phyloP scores from a whole-genome alignment of 1,139 yeast species.

The Hansenula sp. region DNA sequence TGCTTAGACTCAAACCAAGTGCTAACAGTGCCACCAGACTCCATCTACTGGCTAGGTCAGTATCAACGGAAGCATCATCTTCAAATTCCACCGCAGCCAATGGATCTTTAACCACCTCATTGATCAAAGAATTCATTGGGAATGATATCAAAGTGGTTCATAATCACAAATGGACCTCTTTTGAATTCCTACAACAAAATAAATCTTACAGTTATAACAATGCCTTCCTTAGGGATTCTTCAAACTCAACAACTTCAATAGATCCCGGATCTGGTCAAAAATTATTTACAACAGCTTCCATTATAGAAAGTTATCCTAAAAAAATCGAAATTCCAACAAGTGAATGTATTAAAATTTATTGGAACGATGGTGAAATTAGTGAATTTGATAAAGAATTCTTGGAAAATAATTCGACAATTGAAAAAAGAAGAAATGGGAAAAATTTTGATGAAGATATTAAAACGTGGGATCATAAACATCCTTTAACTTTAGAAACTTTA shows the following conservation, averaged over 20 bases:
- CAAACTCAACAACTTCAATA: conserved; percentile 45
- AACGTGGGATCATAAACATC: conserved; percentile 35
- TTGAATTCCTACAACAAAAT: conserved; percentile 10
- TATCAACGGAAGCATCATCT: not conserved
- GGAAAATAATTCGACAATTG: conserved; percentile 35
- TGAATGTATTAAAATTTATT: conserved; percentile 40
- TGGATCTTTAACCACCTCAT: not conserved
- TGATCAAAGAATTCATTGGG: not conserved
- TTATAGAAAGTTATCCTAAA: conserved; percentile 27
- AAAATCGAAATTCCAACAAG: conserved; percentile 26
- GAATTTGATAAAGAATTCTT: conserved; percentile 47
- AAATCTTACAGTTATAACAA: conserved; percentile 42
- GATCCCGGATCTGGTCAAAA: conserved; percentile 61
- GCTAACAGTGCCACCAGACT: no score
- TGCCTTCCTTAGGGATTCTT: conserved; percentile 64
- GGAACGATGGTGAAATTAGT: conserved; percentile 55
- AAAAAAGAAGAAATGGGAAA: conserved; percentile 29
- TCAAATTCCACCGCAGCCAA: not conserved
- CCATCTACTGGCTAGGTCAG: not conserved
- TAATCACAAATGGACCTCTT: conserved; percentile 12
- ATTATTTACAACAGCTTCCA: conserved; percentile 58
- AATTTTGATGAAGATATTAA: conserved; percentile 31
- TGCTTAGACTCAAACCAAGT: no score
- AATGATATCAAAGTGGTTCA: conserved; percentile 9
- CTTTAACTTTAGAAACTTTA: conserved; percentile 20